These are phyloP conservation scores for Cytospora schulzeri DNA, from an alignment of 2,329 filamentous ascomycete species.

Conservation along the genomic window DNA sequence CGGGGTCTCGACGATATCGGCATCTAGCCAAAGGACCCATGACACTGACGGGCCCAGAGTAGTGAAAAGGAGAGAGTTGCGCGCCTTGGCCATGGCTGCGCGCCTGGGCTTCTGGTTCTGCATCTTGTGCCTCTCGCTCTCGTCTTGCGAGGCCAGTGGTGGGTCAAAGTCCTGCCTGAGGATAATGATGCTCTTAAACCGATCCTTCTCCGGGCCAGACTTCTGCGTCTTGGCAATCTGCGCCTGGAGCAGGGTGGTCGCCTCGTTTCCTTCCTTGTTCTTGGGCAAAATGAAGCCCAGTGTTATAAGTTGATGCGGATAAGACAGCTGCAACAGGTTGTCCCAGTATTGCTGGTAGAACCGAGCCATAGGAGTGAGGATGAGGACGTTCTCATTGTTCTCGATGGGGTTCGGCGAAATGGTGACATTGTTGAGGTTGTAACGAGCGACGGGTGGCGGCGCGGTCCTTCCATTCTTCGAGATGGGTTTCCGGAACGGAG, in stretches of 20 bases:
- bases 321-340: constrained; percentile 79
- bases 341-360: constrained; percentile 98
- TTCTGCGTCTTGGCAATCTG: constrained; percentile 85
- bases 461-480: constrained; percentile 55
- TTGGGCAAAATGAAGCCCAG: constrained; percentile 96
- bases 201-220: constrained; percentile 70
- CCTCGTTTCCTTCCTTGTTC: constrained; percentile 86
- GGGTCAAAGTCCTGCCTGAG: constrained; percentile 93
- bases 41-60: constrained; percentile 87
- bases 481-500: constrained; percentile 67
- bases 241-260: constrained; percentile 79
- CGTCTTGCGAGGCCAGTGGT: constrained; percentile 76
- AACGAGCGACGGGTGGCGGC: constrained; percentile 86
- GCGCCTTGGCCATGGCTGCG: constrained; percentile 87
- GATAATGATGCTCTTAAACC: constrained; percentile 92
- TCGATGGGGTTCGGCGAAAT: constrained; percentile 73
- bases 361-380: constrained; percentile 87
- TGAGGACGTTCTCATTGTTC: constrained; percentile 83
- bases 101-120: constrained; percentile 84
- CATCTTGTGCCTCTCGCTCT: constrained; percentile 89
- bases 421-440: constrained; percentile 94
- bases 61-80: constrained; percentile 93
- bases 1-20: constrained; percentile 89
- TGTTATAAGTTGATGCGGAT: constrained; percentile 93
- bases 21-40: constrained; percentile 96